Evolutionary conservation across 805 yeast genomes (phyloP), one percentile per base, ranked within the genome.

Genomic region (Yarrowia sp.): DNA sequence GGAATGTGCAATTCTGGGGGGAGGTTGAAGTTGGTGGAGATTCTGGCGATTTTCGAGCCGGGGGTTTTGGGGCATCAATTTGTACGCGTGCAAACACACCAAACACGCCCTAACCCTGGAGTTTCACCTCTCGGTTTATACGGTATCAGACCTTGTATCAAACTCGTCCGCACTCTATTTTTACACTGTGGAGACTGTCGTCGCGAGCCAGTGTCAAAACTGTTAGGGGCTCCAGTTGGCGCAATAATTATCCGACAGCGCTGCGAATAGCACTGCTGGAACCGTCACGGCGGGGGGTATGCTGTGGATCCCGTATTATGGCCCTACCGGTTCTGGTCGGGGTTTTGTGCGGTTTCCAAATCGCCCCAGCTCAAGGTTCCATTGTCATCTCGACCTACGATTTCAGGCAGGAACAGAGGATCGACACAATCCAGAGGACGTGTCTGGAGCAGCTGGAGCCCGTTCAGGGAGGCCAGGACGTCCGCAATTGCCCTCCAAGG

Each of bases 381-480:
- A 50, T 35, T 49, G 22, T 49, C 26, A 49, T 26, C 56, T 52
- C n/a, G 22, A 52, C 58, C 43, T 52, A 36, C 58, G 58, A 12
- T 16, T 36, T 32, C n/a, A 3, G 42, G 58, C 26, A 52, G 43
- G 58, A 22, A 11, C 43, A 36, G 58, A 5, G 7, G 56, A 50
- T 49, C 55, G 55, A 49, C 40, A 32, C 35, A 5, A 22, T 1
- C 16, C 5, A 0, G 14, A 8, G 15, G n/a, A 48, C 36, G 36
- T 22, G 52, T 48, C 14, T 11, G 16, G 2, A 8, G 52, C 52
- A 22, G 36, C 35, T 48, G 12, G 8, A 42, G 45, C 46, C 15
- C 46, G 11, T 12, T 42, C 8, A 36, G 38, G 10, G 38, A 9
- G 40, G 8, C 12, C 3, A 11, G 12, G 40, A 38, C 12, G 8